Evolutionary conservation across 2,329 filamentous ascomycete genomes (phyloP), one percentile per base, ranked within the genome.

Genomic region (Karstenula rhodostoma): DNA sequence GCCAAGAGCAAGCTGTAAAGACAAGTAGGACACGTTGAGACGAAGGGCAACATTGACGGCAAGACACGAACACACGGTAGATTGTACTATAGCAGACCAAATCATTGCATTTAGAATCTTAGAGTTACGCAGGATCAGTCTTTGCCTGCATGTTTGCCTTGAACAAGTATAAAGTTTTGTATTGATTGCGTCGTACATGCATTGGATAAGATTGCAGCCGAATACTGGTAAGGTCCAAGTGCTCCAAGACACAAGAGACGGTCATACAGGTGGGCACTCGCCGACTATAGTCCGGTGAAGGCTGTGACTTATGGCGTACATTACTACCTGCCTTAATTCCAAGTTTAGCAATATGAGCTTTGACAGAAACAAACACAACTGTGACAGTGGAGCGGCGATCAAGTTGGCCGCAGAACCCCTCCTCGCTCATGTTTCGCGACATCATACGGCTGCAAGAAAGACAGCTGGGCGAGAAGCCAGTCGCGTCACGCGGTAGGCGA

Each of bases 1-100:
- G 75, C 78, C 53, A 84, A 83, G 80, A 83, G 82, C 64, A 86
- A 85, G 76, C 72, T 86, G 69, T 86, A 73, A 58, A 12, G 47
- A 5, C 13, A 22, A 7, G 8, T n/a, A 27, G 6, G 15, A 17
- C 10, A n/a, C 9, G 23, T 17, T 50, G 10, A 15, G 32, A 10
- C 17, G 13, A 15, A 10, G n/a, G 17, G 22, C 17, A 2, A 51
- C n/a, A 37, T 15, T 23, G 40, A n/a, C 40, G 40, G 19, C 19
- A 43, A 22, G 40, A 22, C 19, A 23, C 4, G n/a, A 22, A 19
- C 17, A 40, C 17, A n/a, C 37, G 3, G 7, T 44, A 13, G 19
- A 44, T 44, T 44, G 42, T 44, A 44, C 42, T 23, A 44, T 23
- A 44, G 2, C n/a, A 19, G 8, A 22, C 9, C 9, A 44, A 23